Evolutionary conservation across 441 rosid species (phyloP).

Genomic region (Biscutella laevigata): DNA sequence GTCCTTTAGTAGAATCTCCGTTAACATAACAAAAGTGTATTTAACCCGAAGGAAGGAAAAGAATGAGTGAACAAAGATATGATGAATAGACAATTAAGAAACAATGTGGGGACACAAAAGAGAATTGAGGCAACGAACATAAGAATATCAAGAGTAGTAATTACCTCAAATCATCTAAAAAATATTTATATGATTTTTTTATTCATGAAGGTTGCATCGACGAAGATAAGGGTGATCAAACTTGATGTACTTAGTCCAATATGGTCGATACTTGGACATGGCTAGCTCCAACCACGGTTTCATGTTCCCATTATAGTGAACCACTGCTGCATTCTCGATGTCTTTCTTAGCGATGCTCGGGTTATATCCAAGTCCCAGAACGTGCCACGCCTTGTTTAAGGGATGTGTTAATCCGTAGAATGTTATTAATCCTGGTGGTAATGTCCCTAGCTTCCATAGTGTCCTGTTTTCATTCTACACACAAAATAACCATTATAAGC

Average conservation of each 20-base stretch:
- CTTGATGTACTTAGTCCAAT: constrained; percentile 85
- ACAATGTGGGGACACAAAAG: constrained; percentile 14
- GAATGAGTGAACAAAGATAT: constrained; percentile 27
- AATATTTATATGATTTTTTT: constrained; percentile 25
- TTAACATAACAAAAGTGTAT: constrained; percentile 11
- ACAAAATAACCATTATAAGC: constrained; percentile 3
- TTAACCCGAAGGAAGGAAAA: constrained; percentile 6
- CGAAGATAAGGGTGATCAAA: constrained; percentile 76
- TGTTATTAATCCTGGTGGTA: constrained; percentile 93
- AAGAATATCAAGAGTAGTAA: constrained; percentile 3
- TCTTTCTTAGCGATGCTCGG: constrained; percentile 72
- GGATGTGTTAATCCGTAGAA: constrained; percentile 79
- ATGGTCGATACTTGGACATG: constrained; percentile 79
- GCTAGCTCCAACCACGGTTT: constrained; percentile 97
- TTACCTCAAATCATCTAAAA: constrained; percentile 18
- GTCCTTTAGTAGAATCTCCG: neutral
- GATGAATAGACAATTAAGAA: constrained; percentile 29
- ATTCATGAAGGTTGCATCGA: constrained; percentile 65
- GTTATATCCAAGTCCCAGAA: constrained; percentile 89
- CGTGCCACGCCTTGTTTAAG: constrained; percentile 90
- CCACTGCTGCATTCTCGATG: constrained; percentile 77
- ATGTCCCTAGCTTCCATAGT: constrained; percentile 94
- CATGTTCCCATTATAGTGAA: constrained; percentile 97
- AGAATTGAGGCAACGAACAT: constrained; percentile 8
- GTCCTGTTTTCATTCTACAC: constrained; percentile 75